Evolutionary conservation across 129 eudicot species (phyloP), one percentile per base, ranked within the genome.

Genomic region (Erigeron canadensis): DNA sequence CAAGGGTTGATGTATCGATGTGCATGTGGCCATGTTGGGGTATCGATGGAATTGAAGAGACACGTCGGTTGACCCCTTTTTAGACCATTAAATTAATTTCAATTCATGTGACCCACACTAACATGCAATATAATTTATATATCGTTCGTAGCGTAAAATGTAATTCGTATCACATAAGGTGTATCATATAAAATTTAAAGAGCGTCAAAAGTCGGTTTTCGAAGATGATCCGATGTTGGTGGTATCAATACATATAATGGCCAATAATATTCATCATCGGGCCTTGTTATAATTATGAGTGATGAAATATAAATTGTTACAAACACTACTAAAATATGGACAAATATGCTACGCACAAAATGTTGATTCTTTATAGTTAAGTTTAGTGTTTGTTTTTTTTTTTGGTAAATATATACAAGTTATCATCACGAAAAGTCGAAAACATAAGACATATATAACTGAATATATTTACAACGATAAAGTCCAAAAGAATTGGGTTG

Each of bases 11-110:
- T 66, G 73, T 42, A 75, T 75, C 73, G 50, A 75, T 75, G 67
- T 75, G 79, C 79, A 75, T 66, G 79, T 75, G 79, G 73, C 60
- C 73, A 75, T 75, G 79, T 55, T 75, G 50, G 73, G 66, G 67
- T 47, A 75, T 75, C 73, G 73, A 65, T 75, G 73, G 73, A 75
- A 66, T 58, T 63, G 45, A 75, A 65, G 74, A 66, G 64, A 75
- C 73, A 75, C 73, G 79, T 75, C 73, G 65, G 23, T 59, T 65
- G 46, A 75, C 46, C 79, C 46, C 44, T 75, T 75, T 65, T 55
- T 40, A 53, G 54, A 63, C 54, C 38, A 13, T 64, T 63, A 40
- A 40, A 50, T 22, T 44, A 74, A 54, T 39, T 34, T 53, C 63
- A 69, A 11, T 40, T 54, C 74, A 69, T 69, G 74, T 70, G 74